These are phyloP conservation scores for Tetracladium maxilliforme DNA, from an alignment of 2,329 filamentous ascomycete genomes.

Conservation along the genomic window DNA sequence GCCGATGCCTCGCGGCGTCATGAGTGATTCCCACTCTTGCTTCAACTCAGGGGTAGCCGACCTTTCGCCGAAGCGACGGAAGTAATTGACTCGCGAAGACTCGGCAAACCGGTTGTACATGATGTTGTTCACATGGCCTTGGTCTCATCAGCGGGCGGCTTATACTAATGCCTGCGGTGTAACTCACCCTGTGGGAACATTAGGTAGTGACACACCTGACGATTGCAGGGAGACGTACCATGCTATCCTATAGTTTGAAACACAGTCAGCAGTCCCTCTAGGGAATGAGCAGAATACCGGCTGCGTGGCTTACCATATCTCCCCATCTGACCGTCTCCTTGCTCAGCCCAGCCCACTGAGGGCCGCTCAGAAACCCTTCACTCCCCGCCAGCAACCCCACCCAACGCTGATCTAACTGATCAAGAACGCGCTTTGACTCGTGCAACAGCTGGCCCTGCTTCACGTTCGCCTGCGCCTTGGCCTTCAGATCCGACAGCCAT, in stretches of 20 bases:
- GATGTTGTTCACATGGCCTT: slow-evolving; percentile 78
- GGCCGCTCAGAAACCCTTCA: slow-evolving; percentile 58
- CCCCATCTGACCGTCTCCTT: slow-evolving; percentile 65
- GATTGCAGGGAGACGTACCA: slow-evolving; percentile 26
- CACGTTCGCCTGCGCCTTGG: slow-evolving; percentile 50
- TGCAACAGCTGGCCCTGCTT: slow-evolving; percentile 37
- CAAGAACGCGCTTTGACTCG: slow-evolving; percentile 44
- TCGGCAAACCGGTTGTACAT: slow-evolving; percentile 76
- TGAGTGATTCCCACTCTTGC: slow-evolving; percentile 52
- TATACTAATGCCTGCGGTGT: not conserved
- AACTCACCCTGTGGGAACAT: slow-evolving; percentile 9
- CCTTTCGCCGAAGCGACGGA: too few relatives aligned
- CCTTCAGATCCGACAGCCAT: slow-evolving; percentile 59
- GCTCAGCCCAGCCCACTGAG: slow-evolving; percentile 45
- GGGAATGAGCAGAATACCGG: slow-evolving; percentile 6
- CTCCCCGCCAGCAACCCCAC: slow-evolving; percentile 55
- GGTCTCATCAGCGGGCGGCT: not conserved
- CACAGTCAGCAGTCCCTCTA: slow-evolving; percentile 1
- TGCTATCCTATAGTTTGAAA: slow-evolving; percentile 26
- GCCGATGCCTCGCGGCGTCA: slow-evolving; percentile 51
- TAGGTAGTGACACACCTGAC: slow-evolving; percentile 1
- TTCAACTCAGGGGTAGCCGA: slow-evolving; percentile 50
- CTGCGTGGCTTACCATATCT: slow-evolving; percentile 54
- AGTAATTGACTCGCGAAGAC: slow-evolving; percentile 65
- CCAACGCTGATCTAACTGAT: slow-evolving; percentile 51